Conservation (phyloP, 2,329 filamentous ascomycete genomes). For the Cladosporium oxysporum region DNA sequence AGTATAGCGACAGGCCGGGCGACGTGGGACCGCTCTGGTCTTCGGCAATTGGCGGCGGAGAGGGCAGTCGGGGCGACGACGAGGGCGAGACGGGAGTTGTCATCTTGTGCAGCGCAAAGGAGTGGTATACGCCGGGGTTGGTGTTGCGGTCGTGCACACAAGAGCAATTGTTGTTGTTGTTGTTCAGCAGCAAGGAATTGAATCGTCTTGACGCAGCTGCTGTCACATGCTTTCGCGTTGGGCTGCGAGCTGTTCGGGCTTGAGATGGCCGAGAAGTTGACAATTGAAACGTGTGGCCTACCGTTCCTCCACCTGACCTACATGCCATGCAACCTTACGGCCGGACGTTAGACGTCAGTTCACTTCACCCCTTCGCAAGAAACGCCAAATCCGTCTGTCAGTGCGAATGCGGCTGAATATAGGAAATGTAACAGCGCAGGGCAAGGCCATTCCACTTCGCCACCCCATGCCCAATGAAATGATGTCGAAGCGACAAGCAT, state of each 20-base stretch:
- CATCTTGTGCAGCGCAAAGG: background rate
- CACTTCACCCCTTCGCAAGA: too few relatives aligned
- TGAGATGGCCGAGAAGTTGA: background rate
- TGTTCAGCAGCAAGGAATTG: background rate
- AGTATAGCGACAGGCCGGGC: constrained; percentile 58
- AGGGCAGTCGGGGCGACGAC: constrained; percentile 88
- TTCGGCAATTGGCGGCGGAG: constrained; percentile 90
- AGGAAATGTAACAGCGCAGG: too few relatives aligned
- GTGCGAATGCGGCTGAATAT: too few relatives aligned
- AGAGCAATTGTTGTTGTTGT: background rate
- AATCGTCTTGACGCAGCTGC: background rate
- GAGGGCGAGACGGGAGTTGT: constrained; percentile 53
- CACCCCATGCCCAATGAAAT: too few relatives aligned
- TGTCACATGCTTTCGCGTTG: background rate
- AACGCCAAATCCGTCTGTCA: too few relatives aligned
- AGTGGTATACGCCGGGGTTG: background rate
- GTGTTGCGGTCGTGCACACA: background rate
- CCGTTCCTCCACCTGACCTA: background rate
- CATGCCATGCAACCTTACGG: too few relatives aligned
- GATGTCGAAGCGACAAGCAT: too few relatives aligned
- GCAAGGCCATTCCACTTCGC: too few relatives aligned
- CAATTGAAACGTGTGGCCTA: background rate
- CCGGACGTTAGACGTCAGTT: too few relatives aligned
- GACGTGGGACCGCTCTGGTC: constrained; percentile 85
- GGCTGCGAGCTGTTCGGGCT: background rate